phyloP scores from a whole-genome alignment of 164 flowering plant species.

The Liquidambar formosana region DNA sequence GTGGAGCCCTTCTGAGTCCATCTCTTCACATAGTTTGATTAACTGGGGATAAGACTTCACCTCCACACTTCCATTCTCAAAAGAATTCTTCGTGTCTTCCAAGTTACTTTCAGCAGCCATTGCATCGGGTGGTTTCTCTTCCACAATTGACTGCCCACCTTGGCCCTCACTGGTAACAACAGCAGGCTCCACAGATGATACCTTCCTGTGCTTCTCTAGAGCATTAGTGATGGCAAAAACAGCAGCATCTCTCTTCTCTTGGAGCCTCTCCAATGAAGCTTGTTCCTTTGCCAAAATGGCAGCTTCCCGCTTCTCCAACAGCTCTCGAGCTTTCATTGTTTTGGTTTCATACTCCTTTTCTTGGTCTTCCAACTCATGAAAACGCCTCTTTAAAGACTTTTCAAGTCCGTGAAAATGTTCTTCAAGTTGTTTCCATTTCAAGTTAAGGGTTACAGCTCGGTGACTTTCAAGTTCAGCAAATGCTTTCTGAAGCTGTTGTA shows the following conservation, averaged over 20 bases:
- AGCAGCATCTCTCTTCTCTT: conserved; percentile 87
- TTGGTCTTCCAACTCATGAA: conserved; percentile 82
- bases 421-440: conserved; percentile 97
- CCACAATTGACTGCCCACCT: conserved; percentile 25
- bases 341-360: conserved; percentile 73
- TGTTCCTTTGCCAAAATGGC: conserved; percentile 81
- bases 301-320: conserved; percentile 74
- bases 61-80: conserved; percentile 35
- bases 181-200: conserved; percentile 31
- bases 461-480: conserved; percentile 94
- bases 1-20: conserved; percentile 84
- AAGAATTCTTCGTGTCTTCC: conserved; percentile 31
- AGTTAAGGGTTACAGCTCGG: conserved; percentile 76
- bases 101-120: conserved; percentile 31
- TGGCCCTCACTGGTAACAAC: conserved; percentile 25
- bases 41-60: conserved; percentile 63
- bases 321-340: conserved; percentile 53
- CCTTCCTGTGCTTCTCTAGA: conserved; percentile 50
- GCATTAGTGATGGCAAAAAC: conserved; percentile 60
- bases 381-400: conserved; percentile 85
- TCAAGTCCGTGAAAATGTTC: conserved; percentile 94
- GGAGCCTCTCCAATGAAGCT: conserved; percentile 69
- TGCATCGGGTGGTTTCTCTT: conserved; percentile 50
- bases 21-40: conserved; percentile 70
- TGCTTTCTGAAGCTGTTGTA: conserved; percentile 94